phyloP scores from a whole-genome alignment of 2,329 filamentous ascomycete genomes.

The Penicillium sp. region DNA sequence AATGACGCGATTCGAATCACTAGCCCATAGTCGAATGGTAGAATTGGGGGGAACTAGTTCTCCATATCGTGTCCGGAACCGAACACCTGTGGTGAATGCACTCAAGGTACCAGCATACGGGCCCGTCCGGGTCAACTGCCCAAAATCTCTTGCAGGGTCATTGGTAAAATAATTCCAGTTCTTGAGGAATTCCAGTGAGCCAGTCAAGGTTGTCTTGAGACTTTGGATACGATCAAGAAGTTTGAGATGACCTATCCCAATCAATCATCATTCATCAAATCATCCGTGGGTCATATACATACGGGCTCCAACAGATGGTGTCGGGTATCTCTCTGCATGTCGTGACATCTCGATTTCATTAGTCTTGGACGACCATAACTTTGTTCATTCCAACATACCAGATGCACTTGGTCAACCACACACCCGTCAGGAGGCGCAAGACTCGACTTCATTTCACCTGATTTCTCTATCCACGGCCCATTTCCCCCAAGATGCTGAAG shows the following conservation, averaged over 20 bases:
- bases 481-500: slow-evolving; percentile 52
- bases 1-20: slow-evolving; percentile 50
- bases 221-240: slow-evolving; percentile 46
- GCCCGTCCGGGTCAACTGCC: slow-evolving; percentile 51
- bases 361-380: not conserved
- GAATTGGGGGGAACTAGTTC: slow-evolving; percentile 39
- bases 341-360: slow-evolving; percentile 47
- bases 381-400: slow-evolving; percentile 39
- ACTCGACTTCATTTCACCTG: slow-evolving; percentile 36
- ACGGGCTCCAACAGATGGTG: slow-evolving; percentile 46
- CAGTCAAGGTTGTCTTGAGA: slow-evolving; percentile 40
- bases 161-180: slow-evolving; percentile 52
- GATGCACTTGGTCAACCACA: slow-evolving; percentile 52
- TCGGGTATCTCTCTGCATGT: slow-evolving; percentile 55
- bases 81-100: slow-evolving; percentile 51
- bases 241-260: slow-evolving; percentile 40
- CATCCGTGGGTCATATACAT: slow-evolving; percentile 24
- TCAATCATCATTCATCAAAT: slow-evolving; percentile 1
- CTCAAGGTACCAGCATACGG: slow-evolving; percentile 52
- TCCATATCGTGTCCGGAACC: slow-evolving; percentile 49
- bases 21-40: slow-evolving; percentile 50
- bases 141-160: slow-evolving; percentile 43
- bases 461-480: slow-evolving; percentile 51
- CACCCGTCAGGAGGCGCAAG: slow-evolving; percentile 46
- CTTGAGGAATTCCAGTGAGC: slow-evolving; percentile 51